phyloP scores from a whole-genome alignment of 352 stramenopile genomes.

The Saprolegnia parasitica region DNA sequence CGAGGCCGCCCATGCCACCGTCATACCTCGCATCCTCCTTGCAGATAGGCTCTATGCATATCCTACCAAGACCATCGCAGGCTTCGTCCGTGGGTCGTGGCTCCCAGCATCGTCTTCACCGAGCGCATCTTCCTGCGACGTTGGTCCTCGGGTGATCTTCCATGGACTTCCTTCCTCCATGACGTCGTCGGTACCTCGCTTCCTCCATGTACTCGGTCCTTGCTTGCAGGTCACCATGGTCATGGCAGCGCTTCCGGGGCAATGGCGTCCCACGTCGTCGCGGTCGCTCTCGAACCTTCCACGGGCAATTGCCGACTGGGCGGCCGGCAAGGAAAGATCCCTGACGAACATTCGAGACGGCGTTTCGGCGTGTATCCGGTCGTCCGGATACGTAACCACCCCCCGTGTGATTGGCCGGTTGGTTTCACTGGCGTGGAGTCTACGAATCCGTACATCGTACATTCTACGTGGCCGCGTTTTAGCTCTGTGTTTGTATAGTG shows the following conservation, averaged over 20 bases:
- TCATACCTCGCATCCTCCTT: too few relatives aligned
- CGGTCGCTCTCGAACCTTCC: conserved; percentile 11
- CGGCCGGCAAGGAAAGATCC: neutral
- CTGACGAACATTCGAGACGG: conserved; percentile 9
- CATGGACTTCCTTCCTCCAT: neutral
- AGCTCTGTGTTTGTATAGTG: neutral
- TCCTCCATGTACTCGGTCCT: too few relatives aligned
- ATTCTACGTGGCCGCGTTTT: too few relatives aligned
- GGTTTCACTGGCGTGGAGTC: conserved; percentile 9
- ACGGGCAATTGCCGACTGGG: neutral
- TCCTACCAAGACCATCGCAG: too few relatives aligned
- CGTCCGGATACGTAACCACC: conserved; percentile 8
- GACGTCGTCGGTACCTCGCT: neutral
- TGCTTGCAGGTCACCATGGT: too few relatives aligned
- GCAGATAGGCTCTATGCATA: too few relatives aligned
- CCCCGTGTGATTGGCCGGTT: conserved; percentile 1
- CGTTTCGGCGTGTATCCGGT: neutral
- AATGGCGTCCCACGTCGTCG: neutral
- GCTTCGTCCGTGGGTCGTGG: too few relatives aligned
- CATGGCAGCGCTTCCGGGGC: too few relatives aligned
- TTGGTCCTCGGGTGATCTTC: neutral
- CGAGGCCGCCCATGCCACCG: too few relatives aligned
- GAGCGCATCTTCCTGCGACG: too few relatives aligned
- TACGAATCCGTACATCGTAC: conserved; percentile 1
- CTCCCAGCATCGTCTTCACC: too few relatives aligned